Evolutionary conservation across 2,329 filamentous ascomycete genomes (phyloP), one percentile per base, ranked within the genome.

Genomic region (Colletotrichum orbiculare): DNA sequence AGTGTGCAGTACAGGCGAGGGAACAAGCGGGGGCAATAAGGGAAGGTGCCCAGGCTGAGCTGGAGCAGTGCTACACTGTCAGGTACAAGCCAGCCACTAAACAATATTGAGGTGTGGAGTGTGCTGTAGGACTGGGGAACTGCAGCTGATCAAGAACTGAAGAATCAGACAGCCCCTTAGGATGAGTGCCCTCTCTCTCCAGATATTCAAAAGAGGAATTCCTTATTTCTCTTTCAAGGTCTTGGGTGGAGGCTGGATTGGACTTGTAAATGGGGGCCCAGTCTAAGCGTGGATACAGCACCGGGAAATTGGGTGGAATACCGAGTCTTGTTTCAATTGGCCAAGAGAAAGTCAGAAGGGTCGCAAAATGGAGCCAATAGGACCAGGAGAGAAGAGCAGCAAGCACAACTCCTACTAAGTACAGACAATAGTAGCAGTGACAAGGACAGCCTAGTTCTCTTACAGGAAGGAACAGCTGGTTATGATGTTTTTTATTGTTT

Each of bases 231-330:
- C 25, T 25, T 25, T 25, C 4, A 25, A 25, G 39, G 8, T 17
- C 33, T 17, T 45, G 15, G 33, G 34, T 50, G 15, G n/a, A 37
- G 25, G 42, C n/a, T 52, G 57, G 34, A 60, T 38, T 61, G 25
- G 34, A 33, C 13, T 34, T 42, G 38, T 13, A 37, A 35, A 48
- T n/a, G 35, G 33, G n/a, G 45, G 52, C 4, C 25, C 25, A 25
- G 25, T 25, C 3, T 25, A 25, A 25, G 54, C 42, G 47, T 46
- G 47, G 46, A 47, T 45, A 48, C 60, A 53, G 60, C 46, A 47
- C 43, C 9, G 45, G 64, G 64, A 66, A 66, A 66, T 66, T 66
- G 60, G 59, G 53, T 46, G 59, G 43, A 54, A 39, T 45, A 45
- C 59, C 37, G 34, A 39, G 45, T 48, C 39, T 17, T 46, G 50